These are phyloP conservation scores for Ceratocystiopsis minuta DNA, from an alignment of 2,329 filamentous ascomycete genomes.

Conservation along the genomic window DNA sequence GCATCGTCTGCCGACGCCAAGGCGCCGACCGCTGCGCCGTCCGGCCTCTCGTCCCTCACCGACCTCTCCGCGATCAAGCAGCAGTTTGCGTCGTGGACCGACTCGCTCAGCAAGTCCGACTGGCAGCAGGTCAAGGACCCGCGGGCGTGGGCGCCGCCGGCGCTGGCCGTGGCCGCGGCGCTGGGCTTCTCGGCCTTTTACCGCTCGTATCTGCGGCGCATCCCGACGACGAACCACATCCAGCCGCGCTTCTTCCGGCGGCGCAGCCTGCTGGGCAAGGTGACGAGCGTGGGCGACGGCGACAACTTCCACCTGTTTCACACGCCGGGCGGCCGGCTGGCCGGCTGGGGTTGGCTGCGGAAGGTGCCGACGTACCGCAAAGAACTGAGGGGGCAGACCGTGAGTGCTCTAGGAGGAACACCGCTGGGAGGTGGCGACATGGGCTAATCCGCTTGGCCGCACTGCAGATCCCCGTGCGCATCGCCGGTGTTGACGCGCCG, in stretches of 20 bases:
- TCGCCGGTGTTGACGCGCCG: conserved; percentile 86
- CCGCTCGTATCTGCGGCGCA: conserved; percentile 62
- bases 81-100: conserved; percentile 17
- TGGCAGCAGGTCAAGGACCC: conserved; percentile 38
- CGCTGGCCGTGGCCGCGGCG: conserved; percentile 36
- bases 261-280: conserved; percentile 62
- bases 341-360: conserved; percentile 87
- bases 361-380: conserved; percentile 51
- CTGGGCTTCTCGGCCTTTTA: conserved; percentile 42
- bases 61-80: neutral
- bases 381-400: conserved; percentile 56
- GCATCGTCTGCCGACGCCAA: neutral
- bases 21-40: neutral
- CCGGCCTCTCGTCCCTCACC: neutral
- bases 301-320: conserved; percentile 93
- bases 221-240: conserved; percentile 61
- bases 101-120: conserved; percentile 26
- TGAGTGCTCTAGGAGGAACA: conserved; percentile 3
- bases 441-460: too few species aligned
- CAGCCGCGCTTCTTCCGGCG: conserved; percentile 56
- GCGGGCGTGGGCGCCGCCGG: conserved; percentile 32
- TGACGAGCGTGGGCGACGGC: conserved; percentile 89
- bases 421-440: too few species aligned
- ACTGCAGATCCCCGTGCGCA: conserved; percentile 60
- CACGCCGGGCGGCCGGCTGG: conserved; percentile 71